These are phyloP conservation scores for Clavispora vitiphila DNA, from an alignment of 805 yeast genomes.

Conservation along the genomic window DNA sequence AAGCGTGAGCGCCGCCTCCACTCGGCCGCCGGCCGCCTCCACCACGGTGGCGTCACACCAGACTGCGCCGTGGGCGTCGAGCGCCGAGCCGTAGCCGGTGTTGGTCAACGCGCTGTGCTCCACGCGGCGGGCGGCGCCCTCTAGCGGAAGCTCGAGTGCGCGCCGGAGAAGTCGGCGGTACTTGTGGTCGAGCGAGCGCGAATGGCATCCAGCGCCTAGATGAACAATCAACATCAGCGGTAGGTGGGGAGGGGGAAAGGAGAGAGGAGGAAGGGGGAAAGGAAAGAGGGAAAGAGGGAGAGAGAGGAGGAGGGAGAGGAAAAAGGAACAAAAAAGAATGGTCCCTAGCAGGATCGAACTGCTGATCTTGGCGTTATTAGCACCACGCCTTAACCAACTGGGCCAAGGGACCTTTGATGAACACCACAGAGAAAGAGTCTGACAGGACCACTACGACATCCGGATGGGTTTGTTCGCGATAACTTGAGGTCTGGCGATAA, in stretches of 20 bases:
- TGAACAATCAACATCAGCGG: constrained; percentile 35
- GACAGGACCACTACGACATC: too few relatives aligned
- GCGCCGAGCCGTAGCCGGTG: constrained; percentile 46
- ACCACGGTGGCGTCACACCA: constrained; percentile 42
- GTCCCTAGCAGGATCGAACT: constrained; percentile 87
- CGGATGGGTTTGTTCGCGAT: too few relatives aligned
- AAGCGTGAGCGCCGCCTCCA: constrained; percentile 13
- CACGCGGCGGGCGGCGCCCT: constrained; percentile 17
- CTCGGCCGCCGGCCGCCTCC: constrained; percentile 7
- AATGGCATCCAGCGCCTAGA: constrained; percentile 50
- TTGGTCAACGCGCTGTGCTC: constrained; percentile 42
- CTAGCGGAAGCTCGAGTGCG: constrained; percentile 18
- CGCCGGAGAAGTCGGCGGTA: constrained; percentile 25
- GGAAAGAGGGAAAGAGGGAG: neutral
- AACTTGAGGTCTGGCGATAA: too few relatives aligned
- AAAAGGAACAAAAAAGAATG: constrained; percentile 42
- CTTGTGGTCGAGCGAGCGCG: constrained; percentile 9
- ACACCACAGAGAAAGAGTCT: too few relatives aligned
- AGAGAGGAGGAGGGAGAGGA: too few relatives aligned
- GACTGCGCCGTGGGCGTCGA: constrained; percentile 36
- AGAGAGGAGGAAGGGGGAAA: neutral
- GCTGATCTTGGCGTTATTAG: constrained; percentile 66
- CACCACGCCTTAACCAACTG: constrained; percentile 53
- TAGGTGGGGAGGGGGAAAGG: too few relatives aligned
- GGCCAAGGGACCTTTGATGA: constrained; percentile 43